Conservation (phyloP, 192 early-diverging fungal species). For the Entophlyctis luteolus region DNA sequence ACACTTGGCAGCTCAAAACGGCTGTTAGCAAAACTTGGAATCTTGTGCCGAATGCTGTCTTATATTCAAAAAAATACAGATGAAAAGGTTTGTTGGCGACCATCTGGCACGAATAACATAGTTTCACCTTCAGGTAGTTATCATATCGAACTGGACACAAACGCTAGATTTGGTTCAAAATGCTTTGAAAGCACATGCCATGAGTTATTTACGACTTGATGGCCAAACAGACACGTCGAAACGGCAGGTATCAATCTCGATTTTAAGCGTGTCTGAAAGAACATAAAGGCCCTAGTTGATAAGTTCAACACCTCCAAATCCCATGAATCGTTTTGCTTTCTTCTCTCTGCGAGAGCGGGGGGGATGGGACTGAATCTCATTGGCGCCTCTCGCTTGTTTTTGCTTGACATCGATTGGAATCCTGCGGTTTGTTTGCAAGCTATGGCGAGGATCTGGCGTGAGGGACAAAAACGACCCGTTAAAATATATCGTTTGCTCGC, state of each 20-base stretch:
- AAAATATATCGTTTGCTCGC: conserved; percentile 45
- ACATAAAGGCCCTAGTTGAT: conserved; percentile 46
- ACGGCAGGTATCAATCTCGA: conserved; percentile 15
- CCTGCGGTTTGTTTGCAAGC: conserved; percentile 32
- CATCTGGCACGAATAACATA: background rate
- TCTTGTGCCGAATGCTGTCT: conserved; percentile 14
- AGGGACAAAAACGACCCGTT: conserved; percentile 44
- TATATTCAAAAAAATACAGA: conserved; percentile 15
- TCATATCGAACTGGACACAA: conserved; percentile 67
- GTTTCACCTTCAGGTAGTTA: conserved; percentile 45
- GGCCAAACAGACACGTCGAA: conserved; percentile 43
- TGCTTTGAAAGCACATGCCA: conserved; percentile 32
- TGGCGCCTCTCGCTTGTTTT: conserved; percentile 50
- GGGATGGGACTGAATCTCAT: conserved; percentile 60
- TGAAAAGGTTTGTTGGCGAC: conserved; percentile 32
- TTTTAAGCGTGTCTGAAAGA: background rate
- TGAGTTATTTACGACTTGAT: conserved; percentile 52
- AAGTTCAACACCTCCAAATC: conserved; percentile 31
- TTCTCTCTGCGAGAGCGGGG: conserved; percentile 54
- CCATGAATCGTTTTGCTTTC: conserved; percentile 29
- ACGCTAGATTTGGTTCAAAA: conserved; percentile 57
- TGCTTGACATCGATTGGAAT: conserved; percentile 60
- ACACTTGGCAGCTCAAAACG: background rate
- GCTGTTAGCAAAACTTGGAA: conserved; percentile 22
- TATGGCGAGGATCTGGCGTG: conserved; percentile 65